Conservation (phyloP, 129 eudicot genomes). For the Lactuca saligna region DNA sequence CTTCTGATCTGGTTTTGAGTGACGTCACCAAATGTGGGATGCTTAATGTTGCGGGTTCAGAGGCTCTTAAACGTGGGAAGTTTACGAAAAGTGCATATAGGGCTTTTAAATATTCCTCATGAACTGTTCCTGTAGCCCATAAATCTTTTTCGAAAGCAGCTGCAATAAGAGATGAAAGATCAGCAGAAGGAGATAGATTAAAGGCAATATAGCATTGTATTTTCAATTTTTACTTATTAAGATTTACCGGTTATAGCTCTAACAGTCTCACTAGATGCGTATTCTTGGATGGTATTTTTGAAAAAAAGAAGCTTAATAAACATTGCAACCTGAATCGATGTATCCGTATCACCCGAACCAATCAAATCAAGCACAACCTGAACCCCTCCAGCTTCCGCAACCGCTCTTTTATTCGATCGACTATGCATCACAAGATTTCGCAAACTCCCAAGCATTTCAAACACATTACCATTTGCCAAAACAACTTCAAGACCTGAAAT, state of each 20-base stretch:
- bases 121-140: constrained; percentile 94
- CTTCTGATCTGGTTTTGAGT: constrained; percentile 90
- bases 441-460: constrained; percentile 93
- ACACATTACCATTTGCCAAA: constrained; percentile 89
- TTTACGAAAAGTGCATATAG: constrained; percentile 85
- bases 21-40: constrained; percentile 93
- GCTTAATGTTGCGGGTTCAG: constrained; percentile 94
- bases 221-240: too few species aligned
- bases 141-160: constrained; percentile 94
- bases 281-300: constrained; percentile 91
- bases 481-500: constrained; percentile 90
- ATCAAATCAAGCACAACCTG: constrained; percentile 88
- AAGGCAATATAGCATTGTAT: too few species aligned
- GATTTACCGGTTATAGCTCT: too few species aligned
- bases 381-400: too few species aligned
- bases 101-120: too few species aligned
- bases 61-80: constrained; percentile 92
- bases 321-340: constrained; percentile 96
- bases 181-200: neutral
- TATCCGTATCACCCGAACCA: constrained; percentile 94
- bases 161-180: constrained; percentile 29
- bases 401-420: constrained; percentile 92
- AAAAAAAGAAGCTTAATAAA: constrained; percentile 88
- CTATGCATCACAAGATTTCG: constrained; percentile 97
- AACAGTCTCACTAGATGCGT: constrained; percentile 98